Base-by-base conservation (phyloP, 176 grass and related monocot genomes). In the Bromus sterilis region DNA sequence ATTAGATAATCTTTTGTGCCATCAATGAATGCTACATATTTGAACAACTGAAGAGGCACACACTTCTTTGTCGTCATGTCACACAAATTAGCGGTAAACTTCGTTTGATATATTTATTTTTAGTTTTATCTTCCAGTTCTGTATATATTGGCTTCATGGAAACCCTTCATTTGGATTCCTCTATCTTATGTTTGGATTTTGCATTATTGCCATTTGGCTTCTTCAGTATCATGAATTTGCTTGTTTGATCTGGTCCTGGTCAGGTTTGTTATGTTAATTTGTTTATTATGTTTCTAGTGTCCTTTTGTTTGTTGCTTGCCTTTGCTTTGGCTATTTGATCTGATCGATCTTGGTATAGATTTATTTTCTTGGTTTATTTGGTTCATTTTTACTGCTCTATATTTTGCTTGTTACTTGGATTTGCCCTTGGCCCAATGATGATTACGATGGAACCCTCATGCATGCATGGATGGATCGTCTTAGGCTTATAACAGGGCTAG, bases 391-490 rank as follows among this genome's bases (percentile, higher is more conserved):
- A 11, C 15, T 30, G 24, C 25, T 4, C 58, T 75, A 5, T 7
- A 51, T 25, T 55, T 61, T 2, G 6, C 36, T 69, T 80, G 15
- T 69, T 41, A 58, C 14, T 75, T 42, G 58, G 42, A 80, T 86
- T 73, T 76, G 11, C 37, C 36, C 2, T 49, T 80, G 53, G 68
- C 81, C 76, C 46, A 36, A 84, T 88, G 81, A 79, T 32, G 68
- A 75, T 58, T 31, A 33, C 5, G 25, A 33, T 25, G 2, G 24
- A 16, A 59, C 60, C 60, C 39, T 15, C 62, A 42, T 80, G 7
- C 25, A 41, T 70, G 53, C 39, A 85, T 78, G 1, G 57, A 66
- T 81, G 41, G 32, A 55, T 82, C 28, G 10, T 9, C 26, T 39
- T 9, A 66, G 55, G 74, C 29, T 49, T 30, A 9, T 4, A 20